Conservation (phyloP, 495 filamentous ascomycete species). For the Sabuloglossum arenarium region DNA sequence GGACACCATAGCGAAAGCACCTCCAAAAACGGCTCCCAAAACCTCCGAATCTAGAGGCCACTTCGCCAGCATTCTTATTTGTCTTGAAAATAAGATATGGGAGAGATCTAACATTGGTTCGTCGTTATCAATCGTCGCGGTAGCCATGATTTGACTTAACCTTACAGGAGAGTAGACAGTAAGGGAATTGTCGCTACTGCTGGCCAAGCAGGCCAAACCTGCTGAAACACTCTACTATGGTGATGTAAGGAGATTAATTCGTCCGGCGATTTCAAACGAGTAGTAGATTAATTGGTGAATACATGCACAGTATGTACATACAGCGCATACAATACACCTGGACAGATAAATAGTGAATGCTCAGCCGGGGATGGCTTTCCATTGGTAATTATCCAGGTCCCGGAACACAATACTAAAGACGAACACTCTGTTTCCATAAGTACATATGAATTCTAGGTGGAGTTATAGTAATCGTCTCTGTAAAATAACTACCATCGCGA, state of each 20-base stretch:
- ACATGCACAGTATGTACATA: too few relatives aligned
- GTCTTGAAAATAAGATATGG: background rate
- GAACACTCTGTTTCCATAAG: background rate
- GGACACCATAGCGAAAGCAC: background rate
- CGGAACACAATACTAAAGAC: background rate
- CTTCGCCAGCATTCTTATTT: background rate
- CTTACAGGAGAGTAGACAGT: background rate
- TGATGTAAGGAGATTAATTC: too few relatives aligned
- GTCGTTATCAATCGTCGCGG: background rate
- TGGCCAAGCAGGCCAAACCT: background rate
- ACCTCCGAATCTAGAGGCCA: background rate
- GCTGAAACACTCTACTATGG: too few relatives aligned
- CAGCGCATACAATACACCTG: too few relatives aligned
- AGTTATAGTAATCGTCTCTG: background rate
- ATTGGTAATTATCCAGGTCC: background rate
- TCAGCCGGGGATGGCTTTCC: too few relatives aligned
- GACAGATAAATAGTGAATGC: too few relatives aligned
- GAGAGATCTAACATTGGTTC: background rate
- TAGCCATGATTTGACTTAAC: background rate
- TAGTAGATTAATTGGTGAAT: too few relatives aligned
- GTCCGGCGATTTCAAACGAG: too few relatives aligned
- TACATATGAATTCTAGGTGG: background rate
- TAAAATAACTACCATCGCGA: background rate
- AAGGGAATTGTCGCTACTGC: background rate
- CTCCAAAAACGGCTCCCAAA: background rate